These are phyloP conservation scores for Hemileccinum rubropunctum DNA, from an alignment of 768 basidiomycete genomes.

Conservation along the genomic window DNA sequence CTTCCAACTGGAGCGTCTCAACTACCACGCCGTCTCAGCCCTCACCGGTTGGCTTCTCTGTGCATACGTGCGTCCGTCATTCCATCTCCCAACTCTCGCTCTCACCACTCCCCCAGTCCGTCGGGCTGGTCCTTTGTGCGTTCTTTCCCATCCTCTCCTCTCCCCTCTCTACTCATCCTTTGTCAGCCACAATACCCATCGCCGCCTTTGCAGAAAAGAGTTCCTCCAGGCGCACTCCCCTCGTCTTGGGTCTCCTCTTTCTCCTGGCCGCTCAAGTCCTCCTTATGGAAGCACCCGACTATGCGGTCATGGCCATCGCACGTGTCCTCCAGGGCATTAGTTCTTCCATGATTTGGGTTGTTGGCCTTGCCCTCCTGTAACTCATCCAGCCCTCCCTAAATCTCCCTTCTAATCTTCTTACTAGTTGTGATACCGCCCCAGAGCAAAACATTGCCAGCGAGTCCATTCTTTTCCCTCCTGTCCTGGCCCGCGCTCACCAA, in stretches of 20 bases:
- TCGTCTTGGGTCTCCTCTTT: conserved; percentile 48
- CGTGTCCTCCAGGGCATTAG: conserved; percentile 59
- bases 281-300: conserved; percentile 61
- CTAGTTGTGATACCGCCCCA: conserved; percentile 56
- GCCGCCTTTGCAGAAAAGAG: conserved; percentile 55
- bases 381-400: neutral
- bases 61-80: conserved; percentile 44
- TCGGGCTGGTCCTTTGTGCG: conserved; percentile 54
- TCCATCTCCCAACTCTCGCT: conserved; percentile 1
- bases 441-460: conserved; percentile 47
- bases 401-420: conserved; percentile 11
- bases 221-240: conserved; percentile 43
- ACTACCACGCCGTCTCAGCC: conserved; percentile 44
- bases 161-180: neutral
- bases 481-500: neutral
- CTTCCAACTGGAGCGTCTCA: conserved; percentile 53
- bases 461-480: conserved; percentile 14
- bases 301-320: conserved; percentile 55
- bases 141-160: neutral
- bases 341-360: conserved; percentile 61
- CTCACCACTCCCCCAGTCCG: conserved; percentile 39
- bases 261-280: conserved; percentile 55
- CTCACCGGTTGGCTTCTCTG: conserved; percentile 61
- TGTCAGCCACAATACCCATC: conserved; percentile 53
- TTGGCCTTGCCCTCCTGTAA: conserved; percentile 59